Conservation (phyloP, 1,139 yeast species). For the Yamadazyma dushanensis region DNA sequence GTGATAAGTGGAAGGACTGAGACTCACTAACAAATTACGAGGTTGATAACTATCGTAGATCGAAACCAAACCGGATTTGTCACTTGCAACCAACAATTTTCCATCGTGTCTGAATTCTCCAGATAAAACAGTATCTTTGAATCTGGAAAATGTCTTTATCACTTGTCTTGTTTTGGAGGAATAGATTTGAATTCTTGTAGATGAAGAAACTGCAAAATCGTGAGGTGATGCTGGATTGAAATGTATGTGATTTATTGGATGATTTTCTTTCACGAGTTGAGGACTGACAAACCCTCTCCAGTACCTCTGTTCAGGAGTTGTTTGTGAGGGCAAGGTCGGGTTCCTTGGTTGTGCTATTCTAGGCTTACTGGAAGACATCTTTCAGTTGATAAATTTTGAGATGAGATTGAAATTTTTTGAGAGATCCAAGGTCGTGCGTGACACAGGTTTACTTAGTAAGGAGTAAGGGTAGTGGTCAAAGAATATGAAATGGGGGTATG, state of each 20-base stretch:
- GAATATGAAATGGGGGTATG: neutral
- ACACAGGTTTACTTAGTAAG: neutral
- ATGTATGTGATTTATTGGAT: constrained; percentile 82
- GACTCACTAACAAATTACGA: constrained; percentile 72
- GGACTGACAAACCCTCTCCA: constrained; percentile 89
- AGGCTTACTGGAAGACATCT: constrained; percentile 78
- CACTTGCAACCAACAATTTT: constrained; percentile 80
- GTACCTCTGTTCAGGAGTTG: constrained; percentile 91
- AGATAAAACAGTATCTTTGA: constrained; percentile 85
- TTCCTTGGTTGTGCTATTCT: constrained; percentile 69
- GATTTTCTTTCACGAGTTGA: constrained; percentile 89
- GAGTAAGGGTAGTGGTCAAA: no score
- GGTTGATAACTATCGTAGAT: constrained; percentile 80
- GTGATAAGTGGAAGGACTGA: constrained; percentile 81
- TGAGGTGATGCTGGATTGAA: constrained; percentile 87
- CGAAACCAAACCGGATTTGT: constrained; percentile 84
- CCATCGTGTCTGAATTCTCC: constrained; percentile 87
- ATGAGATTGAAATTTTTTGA: constrained; percentile 14
- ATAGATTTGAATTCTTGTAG: constrained; percentile 88
- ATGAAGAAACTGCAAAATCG: constrained; percentile 92
- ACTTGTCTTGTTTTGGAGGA: constrained; percentile 93
- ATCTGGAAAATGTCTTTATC: constrained; percentile 81
- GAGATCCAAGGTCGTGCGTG: constrained; percentile 8
- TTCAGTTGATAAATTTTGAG: constrained; percentile 7
- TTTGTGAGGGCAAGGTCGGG: constrained; percentile 73